These are phyloP conservation scores for Dovyalis caffra DNA, from an alignment of 345 rosid genomes.

Conservation along the genomic window DNA sequence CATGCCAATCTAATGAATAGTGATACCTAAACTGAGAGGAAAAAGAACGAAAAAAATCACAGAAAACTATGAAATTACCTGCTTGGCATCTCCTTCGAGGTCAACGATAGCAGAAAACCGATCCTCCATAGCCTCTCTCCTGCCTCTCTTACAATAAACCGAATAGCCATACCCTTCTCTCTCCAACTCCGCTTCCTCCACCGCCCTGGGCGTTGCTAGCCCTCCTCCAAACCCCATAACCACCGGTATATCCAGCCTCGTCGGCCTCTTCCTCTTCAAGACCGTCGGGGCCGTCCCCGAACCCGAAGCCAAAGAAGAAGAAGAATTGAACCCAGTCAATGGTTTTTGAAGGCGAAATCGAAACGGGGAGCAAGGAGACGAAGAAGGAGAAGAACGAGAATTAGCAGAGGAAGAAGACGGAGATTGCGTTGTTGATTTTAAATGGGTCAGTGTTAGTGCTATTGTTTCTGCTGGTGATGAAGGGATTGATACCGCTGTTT, in stretches of 20 bases:
- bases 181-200: constrained; percentile 43
- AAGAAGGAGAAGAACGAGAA: constrained; percentile 41
- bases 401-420: constrained; percentile 27
- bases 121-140: constrained; percentile 90
- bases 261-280: constrained; percentile 79
- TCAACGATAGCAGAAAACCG: constrained; percentile 64
- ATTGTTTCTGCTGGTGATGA: constrained; percentile 39
- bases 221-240: constrained; percentile 36
- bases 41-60: neutral
- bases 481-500: constrained; percentile 28
- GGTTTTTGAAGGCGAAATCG: constrained; percentile 65
- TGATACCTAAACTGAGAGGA: neutral
- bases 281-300: constrained; percentile 32
- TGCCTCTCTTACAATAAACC: constrained; percentile 85
- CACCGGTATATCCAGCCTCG: constrained; percentile 63
- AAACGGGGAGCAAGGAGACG: constrained; percentile 68
- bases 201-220: constrained; percentile 33
- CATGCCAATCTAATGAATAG: neutral
- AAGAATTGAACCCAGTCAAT: constrained; percentile 25
- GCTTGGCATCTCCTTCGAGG: constrained; percentile 58
- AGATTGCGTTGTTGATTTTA: constrained; percentile 28
- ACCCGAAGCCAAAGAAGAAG: constrained; percentile 24
- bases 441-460: constrained; percentile 43
- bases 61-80: constrained; percentile 35
- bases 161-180: constrained; percentile 60